Evolutionary conservation across 768 basidiomycete species (phyloP).

Genomic region (Pluteus cervinus): DNA sequence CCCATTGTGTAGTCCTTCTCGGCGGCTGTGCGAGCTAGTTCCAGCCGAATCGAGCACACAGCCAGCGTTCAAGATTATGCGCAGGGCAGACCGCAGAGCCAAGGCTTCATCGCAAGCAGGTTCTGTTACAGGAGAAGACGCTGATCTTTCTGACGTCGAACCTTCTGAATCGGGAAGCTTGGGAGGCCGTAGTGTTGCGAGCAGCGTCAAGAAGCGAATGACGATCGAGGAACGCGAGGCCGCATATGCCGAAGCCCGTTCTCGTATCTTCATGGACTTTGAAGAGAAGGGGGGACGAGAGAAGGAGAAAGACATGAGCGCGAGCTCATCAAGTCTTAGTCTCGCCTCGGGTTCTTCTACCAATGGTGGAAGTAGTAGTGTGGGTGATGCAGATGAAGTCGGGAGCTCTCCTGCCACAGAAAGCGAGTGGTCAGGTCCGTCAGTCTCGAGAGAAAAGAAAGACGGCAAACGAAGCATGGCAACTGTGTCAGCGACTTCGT

Average conservation of each 20-base stretch:
- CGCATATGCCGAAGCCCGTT: slow-evolving; percentile 84
- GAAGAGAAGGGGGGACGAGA: slow-evolving; percentile 73
- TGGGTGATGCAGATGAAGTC: slow-evolving; percentile 63
- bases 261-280: slow-evolving; percentile 81
- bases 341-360: slow-evolving; percentile 62
- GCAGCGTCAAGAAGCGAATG: slow-evolving; percentile 61
- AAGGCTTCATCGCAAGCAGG: slow-evolving; percentile 66
- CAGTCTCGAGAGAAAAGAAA: slow-evolving; percentile 48
- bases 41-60: slow-evolving; percentile 64
- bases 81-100: slow-evolving; percentile 53
- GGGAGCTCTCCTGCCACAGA: slow-evolving; percentile 71
- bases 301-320: slow-evolving; percentile 66
- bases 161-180: slow-evolving; percentile 77
- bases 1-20: slow-evolving; percentile 46
- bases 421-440: slow-evolving; percentile 68
- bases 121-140: slow-evolving; percentile 71
- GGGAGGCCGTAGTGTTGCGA: slow-evolving; percentile 61
- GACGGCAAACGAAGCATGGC: slow-evolving; percentile 34
- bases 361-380: slow-evolving; percentile 48
- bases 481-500: slow-evolving; percentile 46
- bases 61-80: slow-evolving; percentile 89
- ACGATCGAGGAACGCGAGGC: slow-evolving; percentile 85
- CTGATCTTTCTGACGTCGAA: slow-evolving; percentile 71
- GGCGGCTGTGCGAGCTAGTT: slow-evolving; percentile 70
- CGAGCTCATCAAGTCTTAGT: slow-evolving; percentile 71